Conservation (phyloP, 768 basidiomycete genomes). For the Amanita inopinata region DNA sequence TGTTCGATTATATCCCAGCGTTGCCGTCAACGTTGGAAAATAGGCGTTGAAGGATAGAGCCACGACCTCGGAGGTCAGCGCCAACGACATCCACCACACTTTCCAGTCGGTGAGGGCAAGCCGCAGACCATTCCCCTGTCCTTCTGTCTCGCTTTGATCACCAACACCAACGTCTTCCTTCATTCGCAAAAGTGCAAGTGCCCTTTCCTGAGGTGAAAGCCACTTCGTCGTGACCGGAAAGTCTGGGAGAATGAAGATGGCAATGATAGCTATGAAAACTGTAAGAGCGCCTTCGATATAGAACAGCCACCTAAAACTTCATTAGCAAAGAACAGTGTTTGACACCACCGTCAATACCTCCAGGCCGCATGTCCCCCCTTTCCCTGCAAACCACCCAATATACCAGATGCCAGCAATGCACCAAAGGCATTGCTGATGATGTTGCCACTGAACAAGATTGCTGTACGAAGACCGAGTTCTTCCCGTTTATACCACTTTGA, state of each 20-base stretch:
- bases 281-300: conserved; percentile 64
- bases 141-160: conserved; percentile 36
- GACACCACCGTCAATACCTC: conserved; percentile 35
- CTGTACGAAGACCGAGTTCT: conserved; percentile 68
- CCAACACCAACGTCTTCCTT: conserved; percentile 51
- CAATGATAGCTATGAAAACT: conserved; percentile 39
- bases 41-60: conserved; percentile 71
- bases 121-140: conserved; percentile 37
- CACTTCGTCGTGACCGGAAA: conserved; percentile 65
- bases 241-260: conserved; percentile 69
- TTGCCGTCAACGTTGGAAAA: conserved; percentile 69
- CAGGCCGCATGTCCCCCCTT: conserved; percentile 68
- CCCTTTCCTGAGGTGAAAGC: conserved; percentile 51
- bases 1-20: conserved; percentile 58
- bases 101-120: conserved; percentile 71
- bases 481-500: conserved; percentile 74
- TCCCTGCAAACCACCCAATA: conserved; percentile 69
- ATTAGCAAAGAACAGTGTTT: background rate
- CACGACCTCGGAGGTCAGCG: conserved; percentile 49
- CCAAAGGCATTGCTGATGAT: conserved; percentile 85
- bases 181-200: conserved; percentile 56
- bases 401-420: conserved; percentile 70
- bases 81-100: conserved; percentile 72
- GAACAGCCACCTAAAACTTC: conserved; percentile 56
- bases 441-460: conserved; percentile 64